These are phyloP conservation scores for Phytophthora sp. DNA, from an alignment of 352 stramenopile genomes.

Conservation along the genomic window DNA sequence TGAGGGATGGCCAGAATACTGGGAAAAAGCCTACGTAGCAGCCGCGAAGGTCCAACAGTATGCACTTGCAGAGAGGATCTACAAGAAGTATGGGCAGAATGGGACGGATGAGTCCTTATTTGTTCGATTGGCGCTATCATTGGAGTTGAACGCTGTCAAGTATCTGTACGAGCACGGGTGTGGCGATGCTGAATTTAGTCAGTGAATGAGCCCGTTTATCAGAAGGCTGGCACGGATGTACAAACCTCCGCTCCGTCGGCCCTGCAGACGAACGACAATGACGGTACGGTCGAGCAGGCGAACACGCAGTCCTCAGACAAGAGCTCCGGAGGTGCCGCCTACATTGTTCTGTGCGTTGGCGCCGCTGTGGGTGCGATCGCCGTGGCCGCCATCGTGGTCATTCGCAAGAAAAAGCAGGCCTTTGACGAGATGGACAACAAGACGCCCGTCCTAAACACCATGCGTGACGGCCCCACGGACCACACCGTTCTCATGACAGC, in stretches of 20 bases:
- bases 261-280: slow-evolving; percentile 15
- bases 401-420: slow-evolving; percentile 63
- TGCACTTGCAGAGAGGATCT: too few species aligned
- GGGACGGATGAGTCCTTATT: too few species aligned
- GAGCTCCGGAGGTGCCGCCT: background rate
- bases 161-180: background rate
- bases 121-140: background rate
- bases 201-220: too few species aligned
- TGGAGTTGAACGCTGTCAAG: background rate
- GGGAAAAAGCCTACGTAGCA: too few species aligned
- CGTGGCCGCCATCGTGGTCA: slow-evolving; percentile 48
- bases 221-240: slow-evolving; percentile 12
- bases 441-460: slow-evolving; percentile 40
- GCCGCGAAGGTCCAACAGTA: too few species aligned
- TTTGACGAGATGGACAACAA: slow-evolving; percentile 69
- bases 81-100: too few species aligned
- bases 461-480: too few species aligned
- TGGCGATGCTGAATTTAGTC: background rate
- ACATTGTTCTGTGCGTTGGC: slow-evolving; percentile 26
- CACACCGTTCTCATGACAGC: slow-evolving; percentile 55
- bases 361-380: slow-evolving; percentile 34
- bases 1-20: too few species aligned
- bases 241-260: slow-evolving; percentile 5
- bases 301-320: slow-evolving; percentile 32
- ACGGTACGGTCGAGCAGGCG: slow-evolving; percentile 26